Base-by-base conservation (phyloP, 75 land plant species). In the Ceratopteris richardii region DNA sequence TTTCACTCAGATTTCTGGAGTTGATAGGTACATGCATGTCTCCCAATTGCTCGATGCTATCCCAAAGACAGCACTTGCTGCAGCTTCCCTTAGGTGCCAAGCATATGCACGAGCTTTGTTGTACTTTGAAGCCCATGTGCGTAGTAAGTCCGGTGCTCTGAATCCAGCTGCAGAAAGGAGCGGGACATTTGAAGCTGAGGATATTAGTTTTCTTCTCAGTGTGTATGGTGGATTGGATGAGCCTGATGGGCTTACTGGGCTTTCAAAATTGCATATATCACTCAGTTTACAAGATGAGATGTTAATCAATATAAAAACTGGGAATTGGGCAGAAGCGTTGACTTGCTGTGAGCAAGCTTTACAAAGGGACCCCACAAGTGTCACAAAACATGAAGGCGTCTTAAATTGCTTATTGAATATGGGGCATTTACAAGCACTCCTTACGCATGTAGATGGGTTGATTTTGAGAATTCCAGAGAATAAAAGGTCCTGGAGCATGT, bases 251-350 rank as follows among this genome's bases (percentile, higher is more conserved):
- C 80, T 95, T 14, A 81, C 81, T 61, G 99, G 99, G 18, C 61
- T 95, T 51, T 81, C 97, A 54, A 71, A 76, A 57, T 58, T 90
- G 40, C 72, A 84, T 21, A 95, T 71, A 59, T 77, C 85, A 47
- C 53, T 80, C 31, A 82, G 71, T 16, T 70, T 87, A 54, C 85
- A 90, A 71, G 99, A 95, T 62, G 86, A 86, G 70, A 76, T 95
- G 27, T 58, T 90, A 0, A 82, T 90, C 19, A 90, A 90, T 73
- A 84, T 90, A 53, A 95, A 90, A 55, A 76, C 86, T 25, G 99
- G 99, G 39, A 90, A 95, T 69, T 95, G 99, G 99, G 99, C 88
- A 27, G 97, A 95, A 68, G 99, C 89, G 36, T 67, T 95, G 39
- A 90, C 92, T 24, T 84, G 72, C 39, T 95, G 87, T 64, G 99